phyloP scores from a whole-genome alignment of 257 asterid genomes.

The Scutellaria barbata region DNA sequence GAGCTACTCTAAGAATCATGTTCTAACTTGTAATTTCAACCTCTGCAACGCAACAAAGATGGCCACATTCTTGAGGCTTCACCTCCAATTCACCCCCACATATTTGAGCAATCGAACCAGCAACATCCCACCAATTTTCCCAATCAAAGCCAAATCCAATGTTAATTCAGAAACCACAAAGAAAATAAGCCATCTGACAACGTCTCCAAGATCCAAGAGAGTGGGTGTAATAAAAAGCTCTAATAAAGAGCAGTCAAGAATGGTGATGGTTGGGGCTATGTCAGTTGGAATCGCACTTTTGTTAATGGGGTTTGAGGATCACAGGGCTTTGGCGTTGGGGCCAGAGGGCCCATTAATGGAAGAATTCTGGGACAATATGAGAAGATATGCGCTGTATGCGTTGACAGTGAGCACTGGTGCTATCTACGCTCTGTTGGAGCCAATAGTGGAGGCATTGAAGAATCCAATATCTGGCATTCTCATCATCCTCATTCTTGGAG shows the following conservation, averaged over 20 bases:
- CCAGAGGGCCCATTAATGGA: slow-evolving; percentile 95
- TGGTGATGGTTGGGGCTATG: slow-evolving; percentile 53
- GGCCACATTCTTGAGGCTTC: slow-evolving; percentile 49
- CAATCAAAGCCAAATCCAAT: slow-evolving; percentile 36
- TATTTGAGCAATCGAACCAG: slow-evolving; percentile 30
- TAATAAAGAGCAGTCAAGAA: slow-evolving; percentile 41
- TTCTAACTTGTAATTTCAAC: slow-evolving; percentile 13
- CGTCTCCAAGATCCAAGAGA: slow-evolving; percentile 15
- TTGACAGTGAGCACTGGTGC: slow-evolving; percentile 94
- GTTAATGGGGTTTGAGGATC: slow-evolving; percentile 70
- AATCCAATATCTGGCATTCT: slow-evolving; percentile 87
- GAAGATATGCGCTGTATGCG: slow-evolving; percentile 82
- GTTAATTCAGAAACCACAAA: slow-evolving; percentile 27
- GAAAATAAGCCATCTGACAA: slow-evolving; percentile 19
- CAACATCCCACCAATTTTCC: slow-evolving; percentile 31
- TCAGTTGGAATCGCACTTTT: slow-evolving; percentile 60
- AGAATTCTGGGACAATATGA: slow-evolving; percentile 98
- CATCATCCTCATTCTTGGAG: slow-evolving; percentile 60
- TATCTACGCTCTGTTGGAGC: slow-evolving; percentile 62
- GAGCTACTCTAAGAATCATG: slow-evolving; percentile 22
- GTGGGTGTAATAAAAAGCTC: slow-evolving; percentile 10
- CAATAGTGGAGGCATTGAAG: slow-evolving; percentile 70
- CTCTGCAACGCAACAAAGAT: slow-evolving; percentile 33
- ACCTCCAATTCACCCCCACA: slow-evolving; percentile 42
- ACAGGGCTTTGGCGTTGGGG: slow-evolving; percentile 79